Evolutionary conservation across 208 protist genomes (phyloP).

Genomic region (Tritrichomonas foetus): DNA sequence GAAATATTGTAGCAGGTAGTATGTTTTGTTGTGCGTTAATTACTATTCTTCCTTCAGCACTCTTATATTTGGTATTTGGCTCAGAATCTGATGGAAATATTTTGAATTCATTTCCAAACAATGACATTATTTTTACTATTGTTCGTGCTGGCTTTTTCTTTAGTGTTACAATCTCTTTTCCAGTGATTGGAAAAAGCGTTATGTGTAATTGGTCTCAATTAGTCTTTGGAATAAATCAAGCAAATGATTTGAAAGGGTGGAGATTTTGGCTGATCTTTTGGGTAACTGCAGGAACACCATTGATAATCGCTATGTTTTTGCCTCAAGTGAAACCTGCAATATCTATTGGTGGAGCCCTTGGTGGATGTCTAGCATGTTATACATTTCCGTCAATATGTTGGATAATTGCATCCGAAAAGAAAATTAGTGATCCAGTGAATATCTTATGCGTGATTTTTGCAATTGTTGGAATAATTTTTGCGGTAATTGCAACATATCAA

Average conservation of each 20-base stretch:
- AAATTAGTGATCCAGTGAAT: too few species aligned
- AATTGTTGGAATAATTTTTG: background rate
- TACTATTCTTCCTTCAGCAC: background rate
- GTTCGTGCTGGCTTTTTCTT: background rate
- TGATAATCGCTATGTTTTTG: background rate
- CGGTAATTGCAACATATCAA: background rate
- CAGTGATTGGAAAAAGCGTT: background rate
- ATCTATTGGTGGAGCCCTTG: background rate
- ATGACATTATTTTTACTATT: background rate
- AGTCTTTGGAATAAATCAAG: background rate
- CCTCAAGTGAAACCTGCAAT: background rate
- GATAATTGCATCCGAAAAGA: too few species aligned
- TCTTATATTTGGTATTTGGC: background rate
- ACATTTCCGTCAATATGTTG: background rate
- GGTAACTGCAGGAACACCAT: background rate
- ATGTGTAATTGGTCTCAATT: background rate
- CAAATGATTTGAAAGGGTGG: background rate
- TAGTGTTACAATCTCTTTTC: background rate
- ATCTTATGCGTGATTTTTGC: background rate
- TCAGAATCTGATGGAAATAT: background rate
- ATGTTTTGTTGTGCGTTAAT: background rate
- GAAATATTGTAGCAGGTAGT: background rate
- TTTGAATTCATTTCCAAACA: background rate
- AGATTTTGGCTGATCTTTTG: background rate
- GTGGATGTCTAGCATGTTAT: background rate